These are phyloP conservation scores for Wickerhamomyces ciferrii DNA, from an alignment of 805 yeast genomes.

Conservation along the genomic window DNA sequence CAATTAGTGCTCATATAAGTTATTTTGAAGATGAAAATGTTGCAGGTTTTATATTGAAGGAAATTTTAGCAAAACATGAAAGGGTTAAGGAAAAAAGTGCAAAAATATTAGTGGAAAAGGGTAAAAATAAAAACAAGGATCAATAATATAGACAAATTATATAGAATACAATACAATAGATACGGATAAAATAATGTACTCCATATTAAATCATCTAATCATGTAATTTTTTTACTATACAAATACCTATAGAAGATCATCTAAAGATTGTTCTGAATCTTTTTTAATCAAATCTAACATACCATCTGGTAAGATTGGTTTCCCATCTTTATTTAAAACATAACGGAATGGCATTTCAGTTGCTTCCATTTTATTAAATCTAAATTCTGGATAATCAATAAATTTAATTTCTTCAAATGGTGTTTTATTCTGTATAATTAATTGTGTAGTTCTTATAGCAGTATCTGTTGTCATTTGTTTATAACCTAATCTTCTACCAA, in stretches of 20 bases:
- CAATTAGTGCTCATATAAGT: constrained; percentile 82
- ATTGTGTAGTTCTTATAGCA: constrained; percentile 87
- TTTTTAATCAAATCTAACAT: constrained; percentile 82
- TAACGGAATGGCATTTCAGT: constrained; percentile 98
- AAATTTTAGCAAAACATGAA: constrained; percentile 32
- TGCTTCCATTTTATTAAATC: constrained; percentile 82
- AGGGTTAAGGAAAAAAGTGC: constrained; percentile 25
- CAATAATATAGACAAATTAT: neutral
- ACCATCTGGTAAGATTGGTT: constrained; percentile 87
- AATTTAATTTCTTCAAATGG: constrained; percentile 72
- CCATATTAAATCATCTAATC: too few species aligned
- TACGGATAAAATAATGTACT: neutral
- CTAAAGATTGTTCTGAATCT: constrained; percentile 81
- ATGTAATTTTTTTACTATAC: too few species aligned
- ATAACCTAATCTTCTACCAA: constrained; percentile 80
- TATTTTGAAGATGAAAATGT: constrained; percentile 86
- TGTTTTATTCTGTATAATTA: constrained; percentile 55
- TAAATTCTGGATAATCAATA: constrained; percentile 91
- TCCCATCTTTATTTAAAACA: constrained; percentile 53
- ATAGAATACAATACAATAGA: neutral
- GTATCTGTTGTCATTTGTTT: constrained; percentile 98
- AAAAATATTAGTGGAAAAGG: neutral
- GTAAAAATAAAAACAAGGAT: neutral
- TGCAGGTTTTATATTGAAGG: constrained; percentile 70
- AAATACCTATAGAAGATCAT: constrained; percentile 48